Evolutionary conservation across 2,329 filamentous ascomycete species (phyloP).

Genomic region (Neocucurbitaria cava): DNA sequence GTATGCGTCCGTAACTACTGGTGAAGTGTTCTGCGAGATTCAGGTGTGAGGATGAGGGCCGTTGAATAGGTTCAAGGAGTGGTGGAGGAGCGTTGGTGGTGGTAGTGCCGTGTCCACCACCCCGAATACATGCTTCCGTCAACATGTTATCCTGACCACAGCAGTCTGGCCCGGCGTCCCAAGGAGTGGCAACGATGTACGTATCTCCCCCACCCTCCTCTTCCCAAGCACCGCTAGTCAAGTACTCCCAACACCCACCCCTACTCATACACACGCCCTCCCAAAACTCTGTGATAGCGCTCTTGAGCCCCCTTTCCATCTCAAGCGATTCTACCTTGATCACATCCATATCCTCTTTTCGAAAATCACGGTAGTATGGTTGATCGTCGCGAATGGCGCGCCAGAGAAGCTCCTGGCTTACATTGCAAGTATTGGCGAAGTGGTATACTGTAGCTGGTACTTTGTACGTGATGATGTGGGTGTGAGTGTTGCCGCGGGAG

Average conservation of each 20-base stretch:
- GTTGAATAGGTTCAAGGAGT: background rate
- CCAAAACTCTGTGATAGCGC: slow-evolving; percentile 7
- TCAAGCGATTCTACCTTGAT: background rate
- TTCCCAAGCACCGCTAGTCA: slow-evolving; percentile 5
- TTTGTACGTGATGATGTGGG: background rate
- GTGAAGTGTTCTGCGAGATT: background rate
- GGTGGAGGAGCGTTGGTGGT: background rate
- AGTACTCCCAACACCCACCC: background rate
- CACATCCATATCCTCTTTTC: background rate
- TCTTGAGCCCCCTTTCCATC: slow-evolving; percentile 19
- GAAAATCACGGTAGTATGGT: background rate
- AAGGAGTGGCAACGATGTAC: slow-evolving; percentile 8
- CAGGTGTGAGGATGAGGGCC: background rate
- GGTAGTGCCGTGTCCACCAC: background rate
- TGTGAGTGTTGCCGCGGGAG: background rate
- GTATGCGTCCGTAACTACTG: background rate
- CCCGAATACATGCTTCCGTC: background rate
- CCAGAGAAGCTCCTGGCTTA: background rate
- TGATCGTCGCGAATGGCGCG: background rate
- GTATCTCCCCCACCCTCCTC: slow-evolving; percentile 15
- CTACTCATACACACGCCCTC: slow-evolving; percentile 2
- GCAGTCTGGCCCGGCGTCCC: too few species aligned
- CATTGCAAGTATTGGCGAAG: background rate
- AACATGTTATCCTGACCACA: too few species aligned
- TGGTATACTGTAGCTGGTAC: background rate